Evolutionary conservation across 2,329 filamentous ascomycete genomes (phyloP).

Genomic region (Aspergillus felis): DNA sequence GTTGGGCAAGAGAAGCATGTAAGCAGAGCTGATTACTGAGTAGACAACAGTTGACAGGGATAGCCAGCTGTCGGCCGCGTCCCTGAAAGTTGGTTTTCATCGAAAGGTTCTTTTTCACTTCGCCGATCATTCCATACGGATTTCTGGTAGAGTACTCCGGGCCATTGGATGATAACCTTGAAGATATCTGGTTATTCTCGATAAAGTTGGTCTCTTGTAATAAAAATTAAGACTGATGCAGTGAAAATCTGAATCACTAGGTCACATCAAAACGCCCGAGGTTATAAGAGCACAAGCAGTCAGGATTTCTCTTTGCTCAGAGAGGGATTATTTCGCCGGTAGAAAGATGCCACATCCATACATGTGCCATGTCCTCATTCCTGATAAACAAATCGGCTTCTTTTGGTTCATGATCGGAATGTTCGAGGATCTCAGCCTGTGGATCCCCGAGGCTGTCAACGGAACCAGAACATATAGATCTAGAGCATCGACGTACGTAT

Average conservation of each 20-base stretch:
- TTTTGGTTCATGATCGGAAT: neutral
- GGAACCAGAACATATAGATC: neutral
- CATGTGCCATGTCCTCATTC: slow-evolving; percentile 5
- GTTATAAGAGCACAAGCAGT: neutral
- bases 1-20: neutral
- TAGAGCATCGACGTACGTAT: neutral
- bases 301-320: neutral
- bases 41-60: neutral
- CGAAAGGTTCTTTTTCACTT: neutral
- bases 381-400: neutral
- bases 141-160: no score
- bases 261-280: neutral
- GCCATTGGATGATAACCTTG: neutral
- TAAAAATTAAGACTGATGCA: neutral
- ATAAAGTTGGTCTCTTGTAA: neutral
- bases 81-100: neutral
- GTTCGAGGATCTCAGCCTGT: neutral
- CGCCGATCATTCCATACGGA: no score
- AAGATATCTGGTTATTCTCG: neutral
- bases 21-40: neutral
- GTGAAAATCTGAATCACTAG: neutral
- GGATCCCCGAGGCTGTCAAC: slow-evolving; percentile 1
- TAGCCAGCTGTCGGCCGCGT: neutral
- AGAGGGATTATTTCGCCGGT: neutral
- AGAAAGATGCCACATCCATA: slow-evolving; percentile 5